phyloP scores from a whole-genome alignment of 2,329 filamentous ascomycete species.

The Pleurostoma richardsiae region DNA sequence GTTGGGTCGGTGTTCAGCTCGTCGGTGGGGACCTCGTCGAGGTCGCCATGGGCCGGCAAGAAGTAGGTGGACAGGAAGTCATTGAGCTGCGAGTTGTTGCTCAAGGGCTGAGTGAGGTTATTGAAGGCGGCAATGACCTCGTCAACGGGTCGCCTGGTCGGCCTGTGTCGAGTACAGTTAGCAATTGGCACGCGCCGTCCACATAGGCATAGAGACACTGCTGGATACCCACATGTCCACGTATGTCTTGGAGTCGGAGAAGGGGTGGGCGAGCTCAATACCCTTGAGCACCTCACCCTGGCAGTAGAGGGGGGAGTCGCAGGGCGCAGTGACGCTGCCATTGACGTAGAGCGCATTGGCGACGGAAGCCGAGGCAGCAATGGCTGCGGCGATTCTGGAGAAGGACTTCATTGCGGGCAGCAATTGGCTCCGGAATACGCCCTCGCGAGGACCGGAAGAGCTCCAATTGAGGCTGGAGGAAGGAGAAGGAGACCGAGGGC shows the following conservation, averaged over 20 bases:
- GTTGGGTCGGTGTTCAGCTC: slow-evolving; percentile 50
- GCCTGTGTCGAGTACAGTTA: slow-evolving; percentile 30
- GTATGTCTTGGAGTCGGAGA: slow-evolving; percentile 65
- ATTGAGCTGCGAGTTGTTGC: slow-evolving; percentile 58
- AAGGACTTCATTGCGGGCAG: background rate
- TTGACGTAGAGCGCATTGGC: slow-evolving; percentile 50
- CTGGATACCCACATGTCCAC: slow-evolving; percentile 54
- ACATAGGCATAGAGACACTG: too few relatives aligned
- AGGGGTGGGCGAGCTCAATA: slow-evolving; percentile 59
- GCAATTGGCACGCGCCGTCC: background rate
- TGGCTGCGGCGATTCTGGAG: background rate
- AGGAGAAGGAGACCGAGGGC: background rate
- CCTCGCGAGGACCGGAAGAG: background rate
- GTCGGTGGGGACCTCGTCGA: slow-evolving; percentile 45
- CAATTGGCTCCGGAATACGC: background rate
- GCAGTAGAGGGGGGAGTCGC: slow-evolving; percentile 64
- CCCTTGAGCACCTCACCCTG: slow-evolving; percentile 58
- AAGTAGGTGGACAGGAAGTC: slow-evolving; percentile 61
- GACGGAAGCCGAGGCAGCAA: slow-evolving; percentile 10
- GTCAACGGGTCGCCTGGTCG: slow-evolving; percentile 52
- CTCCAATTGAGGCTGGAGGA: background rate
- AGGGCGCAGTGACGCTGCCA: slow-evolving; percentile 57
- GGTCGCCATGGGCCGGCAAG: slow-evolving; percentile 57
- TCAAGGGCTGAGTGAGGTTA: slow-evolving; percentile 53
- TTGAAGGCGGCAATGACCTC: slow-evolving; percentile 59